Evolutionary conservation across 2,329 filamentous ascomycete species (phyloP).

Genomic region (Stachybotrys chartarum): DNA sequence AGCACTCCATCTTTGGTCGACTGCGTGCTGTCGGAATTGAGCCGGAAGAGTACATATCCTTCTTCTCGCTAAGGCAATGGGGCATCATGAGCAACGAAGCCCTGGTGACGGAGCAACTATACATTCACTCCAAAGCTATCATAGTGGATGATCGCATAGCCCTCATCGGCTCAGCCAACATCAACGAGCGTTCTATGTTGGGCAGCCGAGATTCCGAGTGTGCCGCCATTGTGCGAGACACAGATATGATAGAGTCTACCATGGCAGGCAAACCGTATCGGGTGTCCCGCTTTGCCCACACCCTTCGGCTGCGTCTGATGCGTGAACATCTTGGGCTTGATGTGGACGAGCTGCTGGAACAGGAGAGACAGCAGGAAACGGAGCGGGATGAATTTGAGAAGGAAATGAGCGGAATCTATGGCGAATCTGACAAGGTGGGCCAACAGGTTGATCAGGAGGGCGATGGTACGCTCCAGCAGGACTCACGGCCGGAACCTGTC

Average conservation of each 20-base stretch:
- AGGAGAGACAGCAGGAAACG: slow-evolving; percentile 62
- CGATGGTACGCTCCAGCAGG: slow-evolving; percentile 19
- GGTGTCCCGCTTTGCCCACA: slow-evolving; percentile 88
- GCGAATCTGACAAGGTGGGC: slow-evolving; percentile 30
- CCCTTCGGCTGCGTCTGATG: slow-evolving; percentile 88
- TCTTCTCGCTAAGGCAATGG: slow-evolving; percentile 90
- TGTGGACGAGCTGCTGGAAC: slow-evolving; percentile 81
- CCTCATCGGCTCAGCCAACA: slow-evolving; percentile 95
- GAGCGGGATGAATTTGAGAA: slow-evolving; percentile 50
- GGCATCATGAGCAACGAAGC: slow-evolving; percentile 80
- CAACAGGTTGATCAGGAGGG: background rate
- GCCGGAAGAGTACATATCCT: slow-evolving; percentile 90
- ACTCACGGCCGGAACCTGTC: slow-evolving; percentile 27
- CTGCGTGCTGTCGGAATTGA: slow-evolving; percentile 75
- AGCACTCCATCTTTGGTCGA: slow-evolving; percentile 84
- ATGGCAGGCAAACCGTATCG: slow-evolving; percentile 89
- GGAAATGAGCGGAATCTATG: slow-evolving; percentile 58
- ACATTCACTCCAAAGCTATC: slow-evolving; percentile 97
- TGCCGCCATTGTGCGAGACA: slow-evolving; percentile 84
- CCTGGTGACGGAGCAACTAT: slow-evolving; percentile 90
- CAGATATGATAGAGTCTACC: slow-evolving; percentile 82
- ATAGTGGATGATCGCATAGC: slow-evolving; percentile 89
- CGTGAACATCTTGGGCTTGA: slow-evolving; percentile 94
- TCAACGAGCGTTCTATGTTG: slow-evolving; percentile 95
- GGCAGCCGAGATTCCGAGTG: slow-evolving; percentile 88